A percentile compares a stretch with the other conserved stretches of the same genome.
phyloP scores from a whole-genome alignment of 768 basidiomycete genomes.

The Kwoniella sp. region DNA sequence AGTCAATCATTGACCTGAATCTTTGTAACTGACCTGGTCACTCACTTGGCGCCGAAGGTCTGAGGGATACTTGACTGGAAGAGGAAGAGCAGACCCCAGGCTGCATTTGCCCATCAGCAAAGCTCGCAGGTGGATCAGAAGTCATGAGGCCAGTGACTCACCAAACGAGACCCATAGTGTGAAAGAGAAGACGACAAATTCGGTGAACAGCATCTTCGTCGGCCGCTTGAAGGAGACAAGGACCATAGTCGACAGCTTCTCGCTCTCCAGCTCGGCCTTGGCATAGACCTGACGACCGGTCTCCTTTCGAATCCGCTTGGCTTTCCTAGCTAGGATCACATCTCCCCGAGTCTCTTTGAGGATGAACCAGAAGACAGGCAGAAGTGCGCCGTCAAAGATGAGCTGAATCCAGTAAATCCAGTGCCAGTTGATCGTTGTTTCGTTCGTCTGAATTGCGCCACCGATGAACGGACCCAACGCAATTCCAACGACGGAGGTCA shows the following conservation, averaged over 20 bases:
- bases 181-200: constrained; percentile 24
- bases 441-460: constrained; percentile 16
- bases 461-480: constrained; percentile 18
- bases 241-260: constrained; percentile 3
- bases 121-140: neutral
- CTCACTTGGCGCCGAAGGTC: constrained; percentile 14
- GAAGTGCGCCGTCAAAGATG: constrained; percentile 23
- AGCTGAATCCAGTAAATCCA: constrained; percentile 28
- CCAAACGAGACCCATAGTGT: constrained; percentile 24
- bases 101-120: neutral
- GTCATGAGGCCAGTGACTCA: neutral
- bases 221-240: constrained; percentile 13
- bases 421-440: constrained; percentile 6
- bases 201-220: constrained; percentile 23
- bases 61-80: constrained; percentile 20
- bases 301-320: constrained; percentile 25
- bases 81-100: constrained; percentile 14
- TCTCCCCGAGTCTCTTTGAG: constrained; percentile 27
- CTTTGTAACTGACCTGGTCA: neutral
- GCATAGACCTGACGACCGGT: constrained; percentile 23
- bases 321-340: constrained; percentile 19
- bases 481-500: constrained; percentile 19
- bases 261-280: constrained; percentile 20
- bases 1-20: neutral
- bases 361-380: constrained; percentile 24